These are phyloP conservation scores for Backusella parvicylindrica DNA, from an alignment of 192 early-diverging fungal species.

Conservation along the genomic window DNA sequence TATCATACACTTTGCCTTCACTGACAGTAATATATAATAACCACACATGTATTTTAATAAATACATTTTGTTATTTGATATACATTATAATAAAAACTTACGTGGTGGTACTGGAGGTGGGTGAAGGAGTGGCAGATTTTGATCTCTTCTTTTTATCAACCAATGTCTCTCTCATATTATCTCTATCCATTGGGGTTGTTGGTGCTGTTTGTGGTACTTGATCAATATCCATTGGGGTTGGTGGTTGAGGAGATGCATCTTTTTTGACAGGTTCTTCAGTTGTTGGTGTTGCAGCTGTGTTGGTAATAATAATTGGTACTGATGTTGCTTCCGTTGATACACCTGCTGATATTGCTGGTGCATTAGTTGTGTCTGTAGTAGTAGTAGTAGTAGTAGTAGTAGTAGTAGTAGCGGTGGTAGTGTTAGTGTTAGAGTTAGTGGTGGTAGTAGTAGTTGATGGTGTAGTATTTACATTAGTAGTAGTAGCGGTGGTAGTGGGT, in stretches of 20 bases:
- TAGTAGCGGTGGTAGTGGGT: background rate
- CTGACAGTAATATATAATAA: background rate
- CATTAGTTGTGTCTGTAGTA: background rate
- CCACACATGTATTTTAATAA: too few relatives aligned
- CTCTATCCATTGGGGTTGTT: background rate
- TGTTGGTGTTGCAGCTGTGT: background rate
- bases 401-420: background rate
- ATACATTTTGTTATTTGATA: too few relatives aligned
- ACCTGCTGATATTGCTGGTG: background rate
- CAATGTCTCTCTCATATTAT: background rate
- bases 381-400: background rate
- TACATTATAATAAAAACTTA: too few relatives aligned
- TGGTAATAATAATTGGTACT: background rate
- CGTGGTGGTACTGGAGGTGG: background rate
- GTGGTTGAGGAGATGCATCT: background rate
- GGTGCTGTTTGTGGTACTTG: background rate
- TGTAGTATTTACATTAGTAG: background rate
- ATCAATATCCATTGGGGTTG: background rate
- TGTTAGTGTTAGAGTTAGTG: background rate
- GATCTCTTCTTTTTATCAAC: background rate
- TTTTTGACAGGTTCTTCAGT: background rate
- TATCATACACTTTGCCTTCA: slow-evolving; percentile 31
- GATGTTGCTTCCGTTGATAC: background rate
- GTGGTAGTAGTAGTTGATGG: background rate
- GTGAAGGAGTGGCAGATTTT: background rate